phyloP scores from a whole-genome alignment of 2,329 filamentous ascomycete species.

The Cladophialophora exuberans region DNA sequence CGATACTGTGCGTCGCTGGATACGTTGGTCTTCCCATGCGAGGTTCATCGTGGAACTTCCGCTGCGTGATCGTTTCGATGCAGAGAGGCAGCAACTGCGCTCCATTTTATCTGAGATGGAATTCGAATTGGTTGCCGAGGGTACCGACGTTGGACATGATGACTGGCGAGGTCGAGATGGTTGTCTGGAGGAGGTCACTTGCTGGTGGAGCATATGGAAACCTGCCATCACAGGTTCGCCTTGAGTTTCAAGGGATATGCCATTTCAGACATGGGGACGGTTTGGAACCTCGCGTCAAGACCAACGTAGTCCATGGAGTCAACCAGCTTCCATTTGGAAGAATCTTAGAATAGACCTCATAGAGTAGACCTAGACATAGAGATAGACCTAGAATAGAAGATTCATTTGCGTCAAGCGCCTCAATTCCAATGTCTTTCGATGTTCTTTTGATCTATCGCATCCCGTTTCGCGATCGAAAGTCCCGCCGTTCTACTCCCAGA shows the following conservation, averaged over 20 bases:
- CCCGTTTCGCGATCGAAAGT: too few species aligned
- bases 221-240: neutral
- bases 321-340: too few species aligned
- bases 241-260: neutral
- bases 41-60: constrained; percentile 81
- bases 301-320: too few species aligned
- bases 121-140: constrained; percentile 55
- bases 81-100: constrained; percentile 66
- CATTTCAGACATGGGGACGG: neutral
- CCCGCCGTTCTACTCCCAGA: too few species aligned
- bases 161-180: constrained; percentile 51
- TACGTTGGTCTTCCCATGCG: constrained; percentile 60
- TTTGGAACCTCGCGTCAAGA: too few species aligned
- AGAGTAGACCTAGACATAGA: too few species aligned
- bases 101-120: constrained; percentile 61
- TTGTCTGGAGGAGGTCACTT: constrained; percentile 46
- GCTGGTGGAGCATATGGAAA: constrained; percentile 53
- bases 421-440: too few species aligned
- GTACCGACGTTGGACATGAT: constrained; percentile 50
- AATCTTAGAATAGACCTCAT: too few species aligned
- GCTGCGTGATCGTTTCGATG: constrained; percentile 68
- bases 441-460: too few species aligned
- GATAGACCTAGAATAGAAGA: too few species aligned
- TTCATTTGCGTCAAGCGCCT: too few species aligned
- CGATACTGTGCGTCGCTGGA: constrained; percentile 68